phyloP scores from a whole-genome alignment of 495 filamentous ascomycete species.

The Parachaetomium inaequale region DNA sequence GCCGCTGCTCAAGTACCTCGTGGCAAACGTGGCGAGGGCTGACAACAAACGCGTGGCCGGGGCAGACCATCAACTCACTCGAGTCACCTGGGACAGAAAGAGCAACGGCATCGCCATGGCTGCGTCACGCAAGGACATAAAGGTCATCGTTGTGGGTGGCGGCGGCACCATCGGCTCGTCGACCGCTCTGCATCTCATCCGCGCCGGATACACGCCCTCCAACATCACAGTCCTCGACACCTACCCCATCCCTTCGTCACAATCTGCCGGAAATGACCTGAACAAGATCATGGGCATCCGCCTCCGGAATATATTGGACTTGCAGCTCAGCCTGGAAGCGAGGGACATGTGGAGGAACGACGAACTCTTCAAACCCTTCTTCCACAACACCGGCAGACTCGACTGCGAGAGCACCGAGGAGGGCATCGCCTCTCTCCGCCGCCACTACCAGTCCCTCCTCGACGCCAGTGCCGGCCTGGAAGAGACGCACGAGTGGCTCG shows the following conservation, averaged over 20 bases:
- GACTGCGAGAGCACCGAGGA: constrained; percentile 2
- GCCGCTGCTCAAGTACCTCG: too few relatives aligned
- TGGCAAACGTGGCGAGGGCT: too few relatives aligned
- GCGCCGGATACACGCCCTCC: background rate
- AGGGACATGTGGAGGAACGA: background rate
- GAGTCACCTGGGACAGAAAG: background rate
- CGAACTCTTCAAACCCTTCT: background rate
- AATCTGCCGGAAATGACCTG: background rate
- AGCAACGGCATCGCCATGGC: background rate
- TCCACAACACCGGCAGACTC: constrained; percentile 1
- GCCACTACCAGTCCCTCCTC: background rate
- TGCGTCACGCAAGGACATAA: background rate
- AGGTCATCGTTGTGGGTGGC: background rate
- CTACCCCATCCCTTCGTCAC: background rate
- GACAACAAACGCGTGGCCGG: too few relatives aligned
- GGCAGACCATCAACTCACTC: too few relatives aligned
- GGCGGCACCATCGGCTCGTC: constrained; percentile 1
- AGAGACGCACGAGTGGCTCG: constrained; percentile 1
- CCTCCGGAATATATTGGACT: background rate
- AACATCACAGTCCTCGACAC: constrained; percentile 1
- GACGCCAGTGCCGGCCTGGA: background rate
- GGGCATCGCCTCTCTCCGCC: background rate
- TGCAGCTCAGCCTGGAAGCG: background rate
- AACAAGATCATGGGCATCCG: constrained; percentile 5
- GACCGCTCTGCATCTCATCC: background rate